Evolutionary conservation across 208 protist species (phyloP), one percentile per base, ranked within the genome.

Genomic region (Crithidia fasciculata): DNA sequence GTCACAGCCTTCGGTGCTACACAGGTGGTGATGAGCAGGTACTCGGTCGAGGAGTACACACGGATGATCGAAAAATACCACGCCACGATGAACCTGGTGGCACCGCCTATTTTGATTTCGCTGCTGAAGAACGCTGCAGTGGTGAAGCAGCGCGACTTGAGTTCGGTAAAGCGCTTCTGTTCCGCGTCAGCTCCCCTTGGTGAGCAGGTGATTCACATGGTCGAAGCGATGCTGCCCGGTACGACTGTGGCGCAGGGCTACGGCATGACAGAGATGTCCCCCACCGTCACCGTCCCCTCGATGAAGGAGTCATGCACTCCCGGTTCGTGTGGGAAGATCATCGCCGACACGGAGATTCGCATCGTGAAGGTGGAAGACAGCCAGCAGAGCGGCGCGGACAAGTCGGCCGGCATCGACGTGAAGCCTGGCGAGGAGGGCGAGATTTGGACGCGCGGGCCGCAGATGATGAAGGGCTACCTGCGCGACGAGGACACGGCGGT

Each of bases 401-500:
- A 43, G n/a, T 81, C 72, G 0, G 69, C 58, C 45, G 86, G 76
- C 47, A 60, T 86, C 40, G 78, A 77, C 39, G 63, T 69, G n/a
- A 57, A 55, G 37, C 18, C 56, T 13, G 83, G 81, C 16, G 69
- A 72, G 53, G 74, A 81, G 37, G 92, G 92, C 28, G 92, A 96
- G 65, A 67, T 96, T 13, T 89, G 81, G 72, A 59, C 93, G 10
- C 65, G 78, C 19, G 91, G 91, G 15, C 89, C 90, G 63, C 80
- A 94, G 57, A 80, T 94, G 45, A 92, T 96, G 85, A 69, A 85
- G 47, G 91, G 91, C 8, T 96, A 97, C 39, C 73, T 87, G 19
- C 81, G 81, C 4, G 49, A 63, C 36, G 76, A 95, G 57, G 90
- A 82, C 53, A 96, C 68, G 39, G 65, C 18, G 18, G 57, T 73